Conservation (phyloP, 768 basidiomycete species). For the Tulasnella sp. region DNA sequence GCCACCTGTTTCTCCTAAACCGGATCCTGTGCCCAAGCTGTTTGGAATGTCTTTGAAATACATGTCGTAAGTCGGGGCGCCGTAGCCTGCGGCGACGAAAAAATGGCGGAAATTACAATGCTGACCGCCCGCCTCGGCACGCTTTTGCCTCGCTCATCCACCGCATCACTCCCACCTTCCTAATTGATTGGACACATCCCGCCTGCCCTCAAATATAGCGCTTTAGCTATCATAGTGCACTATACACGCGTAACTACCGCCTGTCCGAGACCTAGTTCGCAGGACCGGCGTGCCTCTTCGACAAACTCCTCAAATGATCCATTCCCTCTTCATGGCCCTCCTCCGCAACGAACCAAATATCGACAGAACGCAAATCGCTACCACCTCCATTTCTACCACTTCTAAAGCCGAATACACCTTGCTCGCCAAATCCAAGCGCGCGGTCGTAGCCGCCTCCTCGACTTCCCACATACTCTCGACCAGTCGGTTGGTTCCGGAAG, state of each 20-base stretch:
- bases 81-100: conserved; percentile 8
- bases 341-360: conserved; percentile 42
- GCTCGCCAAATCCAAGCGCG: conserved; percentile 26
- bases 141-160: neutral
- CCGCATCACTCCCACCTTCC: neutral
- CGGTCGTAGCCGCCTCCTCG: conserved; percentile 15
- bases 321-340: conserved; percentile 82
- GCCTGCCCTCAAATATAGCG: conserved; percentile 87
- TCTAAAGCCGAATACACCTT: conserved; percentile 36
- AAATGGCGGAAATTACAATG: conserved; percentile 11
- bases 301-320: conserved; percentile 84
- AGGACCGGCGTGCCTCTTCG: conserved; percentile 71
- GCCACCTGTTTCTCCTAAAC: neutral
- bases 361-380: conserved; percentile 7
- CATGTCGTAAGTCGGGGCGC: conserved; percentile 58
- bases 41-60: conserved; percentile 55
- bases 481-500: conserved; percentile 34
- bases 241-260: conserved; percentile 81
- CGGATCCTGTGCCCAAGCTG: conserved; percentile 37
- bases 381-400: conserved; percentile 28
- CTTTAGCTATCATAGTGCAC: conserved; percentile 90
- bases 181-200: conserved; percentile 50
- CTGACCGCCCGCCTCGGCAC: neutral
- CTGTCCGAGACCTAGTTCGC: conserved; percentile 78
- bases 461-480: neutral